Evolutionary conservation across 495 filamentous ascomycete genomes (phyloP), one percentile per base, ranked within the genome.

Genomic region (Daldinia grandis): DNA sequence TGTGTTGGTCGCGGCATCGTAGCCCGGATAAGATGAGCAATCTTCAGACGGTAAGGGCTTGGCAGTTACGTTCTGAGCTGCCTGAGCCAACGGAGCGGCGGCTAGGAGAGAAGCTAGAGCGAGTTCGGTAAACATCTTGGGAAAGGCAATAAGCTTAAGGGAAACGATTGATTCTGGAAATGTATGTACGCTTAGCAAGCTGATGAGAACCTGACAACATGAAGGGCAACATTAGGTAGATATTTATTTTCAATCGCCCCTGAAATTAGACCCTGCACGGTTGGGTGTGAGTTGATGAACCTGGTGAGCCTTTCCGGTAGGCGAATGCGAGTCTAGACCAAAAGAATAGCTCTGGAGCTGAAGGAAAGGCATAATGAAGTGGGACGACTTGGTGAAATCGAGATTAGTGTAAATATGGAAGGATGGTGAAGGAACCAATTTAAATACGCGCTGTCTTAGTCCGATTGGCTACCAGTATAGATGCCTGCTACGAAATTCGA

Each of bases 21-120:
- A 78, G 1, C 68, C 69, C 2, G 76, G 76, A 37, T 68, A 78
- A 4, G 74, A 70, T n/a, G 76, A 72, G 42, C 76, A 78, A 17
- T 69, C 76, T 14, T 62, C 62, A 5, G 57, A 56, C 8, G 68
- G 65, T 21, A 78, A 49, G 7, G 62, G 44, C 54, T 69, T 75
- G 28, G 27, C 69, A 21, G 72, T 76, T 61, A 78, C 74, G 33
- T 71, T 47, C 5, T 74, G 74, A 21, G 68, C 61, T 40, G 76
- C 76, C 24, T 10, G 31, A 30, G 66, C 64, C 40, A 68, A 60
- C 51, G 74, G 68, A n/a, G 58, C 53, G 9, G 67, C 35, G 30
- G 66, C 68, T 10, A 77, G 71, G 24, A 69, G 53, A 30, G 65
- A 69, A 33, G 53, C 62, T 61, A 75, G 42, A 6, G 64, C 53